Evolutionary conservation across 2,329 filamentous ascomycete species (phyloP), one percentile per base, ranked within the genome.

Genomic region (Ceratocystis ficicola): DNA sequence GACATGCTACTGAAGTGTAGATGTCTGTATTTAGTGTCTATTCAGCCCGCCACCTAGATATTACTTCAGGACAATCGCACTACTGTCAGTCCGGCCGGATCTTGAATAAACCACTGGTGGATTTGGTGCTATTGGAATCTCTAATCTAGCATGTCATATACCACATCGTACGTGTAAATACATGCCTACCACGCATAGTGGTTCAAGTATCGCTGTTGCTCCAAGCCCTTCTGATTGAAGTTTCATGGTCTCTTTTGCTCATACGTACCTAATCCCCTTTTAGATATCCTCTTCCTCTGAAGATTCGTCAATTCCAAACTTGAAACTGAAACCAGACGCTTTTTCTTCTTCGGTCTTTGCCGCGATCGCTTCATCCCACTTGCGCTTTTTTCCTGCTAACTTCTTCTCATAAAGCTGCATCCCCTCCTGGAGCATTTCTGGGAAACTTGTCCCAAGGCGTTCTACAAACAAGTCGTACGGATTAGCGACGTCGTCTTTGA

Each of bases 281-380:
- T 41, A 36, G 15, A 46, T 28, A 17, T 68, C 62, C 57, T 69
- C 67, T 46, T 67, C 64, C 64, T 63, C 64, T 10, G 66, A 67
- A 20, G 48, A 62, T 30, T 79, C 77, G 46, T 78, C 77, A 48
- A 73, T 76, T 17, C 78, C 80, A 72, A 84, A 83, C 0, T 80
- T 80, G 71, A 84, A 84, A 69, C 80, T 83, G 68, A 83, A 83
- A 2, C 77, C 76, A 50, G 69, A 50, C 55, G 64, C 44, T 41
- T 63, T 62, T 22, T 66, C 52, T 61, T 72, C 66, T 62, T 76
- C 72, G 66, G 75, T 74, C 64, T 77, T 70, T 17, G 69, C 70
- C 28, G 74, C 73, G 10, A 90, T 86, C 32, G 90, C 82, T 66
- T 86, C 82, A 72, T 95, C 89, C 93, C 93, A 97, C 71, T 88